Evolutionary conservation across 2,329 filamentous ascomycete genomes (phyloP), one percentile per base, ranked within the genome.

Genomic region (Colletotrichum sp.): DNA sequence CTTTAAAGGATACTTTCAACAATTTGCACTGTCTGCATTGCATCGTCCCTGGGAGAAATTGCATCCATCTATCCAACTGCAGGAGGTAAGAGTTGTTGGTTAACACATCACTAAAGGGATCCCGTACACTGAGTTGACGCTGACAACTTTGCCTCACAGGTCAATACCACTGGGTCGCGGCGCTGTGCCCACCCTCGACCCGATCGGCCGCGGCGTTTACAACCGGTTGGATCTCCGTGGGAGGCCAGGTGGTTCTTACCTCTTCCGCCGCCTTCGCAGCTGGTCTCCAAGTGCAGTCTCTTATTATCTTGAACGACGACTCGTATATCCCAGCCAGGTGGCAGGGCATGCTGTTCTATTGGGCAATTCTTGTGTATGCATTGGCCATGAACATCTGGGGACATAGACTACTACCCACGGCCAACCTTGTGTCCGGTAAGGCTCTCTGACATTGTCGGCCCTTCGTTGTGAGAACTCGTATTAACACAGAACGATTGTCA

Each of bases 271-370:
- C 87, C 0, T 89, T 89, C 64, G 84, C 86, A 1, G 85, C 84
- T 2, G 87, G 86, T 1, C 82, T 88, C 0, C 85, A 88, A 68
- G 78, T 85, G 1, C 87, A 88, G 70, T 83, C 83, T 0, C 77
- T 89, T 13, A 84, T 89, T 56, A 84, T 84, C 4, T 66, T 89
- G 4, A 88, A 87, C 70, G 75, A 85, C 16, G 81, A 84, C 1
- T 79, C 78, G 1, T 89, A 89, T 68, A 61, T 81, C 0, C 85
- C 86, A 0, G 56, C 82, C n/a, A 77, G 85, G 28, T 89, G 86
- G 85, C 85, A 86, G 25, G 87, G 86, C 0, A 86, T 88, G 82
- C 76, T 89, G 0, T 85, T 89, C 58, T 88, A 88, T 77, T 88
- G 87, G 86, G 81, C 84, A 2, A 77, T 88, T 0, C 74, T 88